Evolutionary conservation across 805 yeast genomes (phyloP).

Genomic region (Zygosaccharomyces bailii): DNA sequence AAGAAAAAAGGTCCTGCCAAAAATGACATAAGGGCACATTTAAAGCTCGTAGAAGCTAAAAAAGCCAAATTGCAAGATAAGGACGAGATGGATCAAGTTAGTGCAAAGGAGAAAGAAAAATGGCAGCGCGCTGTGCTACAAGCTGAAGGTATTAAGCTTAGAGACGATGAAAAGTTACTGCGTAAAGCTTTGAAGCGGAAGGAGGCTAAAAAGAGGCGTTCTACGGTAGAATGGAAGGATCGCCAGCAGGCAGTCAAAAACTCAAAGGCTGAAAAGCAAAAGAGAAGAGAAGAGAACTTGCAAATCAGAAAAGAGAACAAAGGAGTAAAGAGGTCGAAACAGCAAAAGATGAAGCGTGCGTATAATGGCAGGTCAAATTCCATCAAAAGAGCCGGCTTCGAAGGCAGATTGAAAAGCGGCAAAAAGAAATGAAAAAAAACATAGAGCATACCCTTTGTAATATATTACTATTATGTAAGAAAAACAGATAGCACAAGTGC

Average conservation of each 20-base stretch:
- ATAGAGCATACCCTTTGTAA: slow-evolving; percentile 3
- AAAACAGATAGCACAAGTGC: neutral
- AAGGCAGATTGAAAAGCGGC: slow-evolving; percentile 53
- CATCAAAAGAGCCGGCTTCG: slow-evolving; percentile 79
- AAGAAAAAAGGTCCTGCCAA: slow-evolving; percentile 79
- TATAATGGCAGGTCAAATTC: slow-evolving; percentile 55
- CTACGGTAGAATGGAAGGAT: slow-evolving; percentile 90
- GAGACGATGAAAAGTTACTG: slow-evolving; percentile 85
- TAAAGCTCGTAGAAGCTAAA: slow-evolving; percentile 69
- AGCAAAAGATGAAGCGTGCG: slow-evolving; percentile 61
- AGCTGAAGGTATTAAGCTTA: slow-evolving; percentile 83
- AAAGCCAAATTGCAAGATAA: slow-evolving; percentile 58
- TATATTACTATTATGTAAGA: neutral
- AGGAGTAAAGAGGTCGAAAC: slow-evolving; percentile 73
- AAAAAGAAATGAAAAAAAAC: slow-evolving; percentile 22
- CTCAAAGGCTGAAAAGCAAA: slow-evolving; percentile 67
- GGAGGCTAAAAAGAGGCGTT: slow-evolving; percentile 76
- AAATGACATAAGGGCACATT: slow-evolving; percentile 79
- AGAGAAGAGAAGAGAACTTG: slow-evolving; percentile 90
- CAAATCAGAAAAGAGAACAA: slow-evolving; percentile 81
- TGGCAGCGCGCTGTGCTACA: slow-evolving; percentile 84
- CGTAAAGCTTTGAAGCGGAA: slow-evolving; percentile 82
- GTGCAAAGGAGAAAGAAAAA: slow-evolving; percentile 64
- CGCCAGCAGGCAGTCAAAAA: slow-evolving; percentile 77
- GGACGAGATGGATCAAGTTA: slow-evolving; percentile 57